These are phyloP conservation scores for Dactylis glomerata DNA, from an alignment of 176 grass and related monocot genomes.

Conservation along the genomic window DNA sequence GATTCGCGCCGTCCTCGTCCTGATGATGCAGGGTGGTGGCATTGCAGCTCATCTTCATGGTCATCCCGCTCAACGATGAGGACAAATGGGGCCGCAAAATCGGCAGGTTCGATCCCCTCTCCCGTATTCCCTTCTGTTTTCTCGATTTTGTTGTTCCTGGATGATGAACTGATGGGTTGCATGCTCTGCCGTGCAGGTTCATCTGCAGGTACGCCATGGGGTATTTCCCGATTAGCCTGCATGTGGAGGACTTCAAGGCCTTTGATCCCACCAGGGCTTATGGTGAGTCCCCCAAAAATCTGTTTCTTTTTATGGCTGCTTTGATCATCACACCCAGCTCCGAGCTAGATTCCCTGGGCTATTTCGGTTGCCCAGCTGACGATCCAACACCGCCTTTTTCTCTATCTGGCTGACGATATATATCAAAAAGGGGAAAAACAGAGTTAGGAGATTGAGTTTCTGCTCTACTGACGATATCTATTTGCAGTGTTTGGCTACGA, in stretches of 20 bases:
- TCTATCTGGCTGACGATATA: not conserved
- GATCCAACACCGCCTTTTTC: not conserved
- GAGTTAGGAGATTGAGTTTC: not conserved
- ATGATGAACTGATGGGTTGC: not conserved
- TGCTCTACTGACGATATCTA: not conserved
- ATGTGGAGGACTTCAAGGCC: constrained; percentile 72
- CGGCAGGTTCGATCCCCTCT: constrained; percentile 32
- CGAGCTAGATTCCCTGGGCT: not conserved
- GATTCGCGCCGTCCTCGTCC: not conserved
- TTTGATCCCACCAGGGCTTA: constrained; percentile 72
- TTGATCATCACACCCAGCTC: not conserved
- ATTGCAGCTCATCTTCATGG: constrained; percentile 77
- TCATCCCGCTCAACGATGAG: constrained; percentile 59
- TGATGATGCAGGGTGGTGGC: constrained; percentile 66
- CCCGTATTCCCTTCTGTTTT: not conserved
- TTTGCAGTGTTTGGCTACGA: constrained; percentile 85
- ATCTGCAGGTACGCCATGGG: constrained; percentile 79
- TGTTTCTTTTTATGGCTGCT: not conserved
- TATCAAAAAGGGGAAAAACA: not conserved
- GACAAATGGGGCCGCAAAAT: constrained; percentile 56
- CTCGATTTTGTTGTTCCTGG: not conserved
- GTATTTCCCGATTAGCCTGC: constrained; percentile 82
- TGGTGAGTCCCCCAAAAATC: constrained; percentile 32
- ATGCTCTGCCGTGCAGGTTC: constrained; percentile 40
- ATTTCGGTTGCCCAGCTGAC: not conserved